phyloP scores from a whole-genome alignment of 2,329 filamentous ascomycete species.

The Pyrenophora graminea region DNA sequence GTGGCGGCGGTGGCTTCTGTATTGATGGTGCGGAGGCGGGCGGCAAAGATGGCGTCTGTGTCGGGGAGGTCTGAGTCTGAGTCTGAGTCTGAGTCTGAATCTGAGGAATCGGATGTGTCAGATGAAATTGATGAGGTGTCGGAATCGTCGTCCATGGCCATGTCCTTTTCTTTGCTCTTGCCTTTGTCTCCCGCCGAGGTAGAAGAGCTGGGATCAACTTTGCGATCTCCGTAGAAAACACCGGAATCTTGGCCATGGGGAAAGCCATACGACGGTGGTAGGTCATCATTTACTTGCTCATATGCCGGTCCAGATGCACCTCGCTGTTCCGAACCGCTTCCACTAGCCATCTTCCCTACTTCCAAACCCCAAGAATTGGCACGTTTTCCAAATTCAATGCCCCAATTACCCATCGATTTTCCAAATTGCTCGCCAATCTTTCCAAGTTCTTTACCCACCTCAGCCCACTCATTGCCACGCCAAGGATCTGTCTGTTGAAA shows the following conservation, averaged over 20 bases:
- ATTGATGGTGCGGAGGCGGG: constrained; percentile 32
- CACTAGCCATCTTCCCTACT: constrained; percentile 15
- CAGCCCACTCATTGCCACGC: constrained; percentile 11
- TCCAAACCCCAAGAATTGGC: constrained; percentile 29
- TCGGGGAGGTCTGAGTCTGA: constrained; percentile 15
- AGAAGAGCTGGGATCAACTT: neutral
- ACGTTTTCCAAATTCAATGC: constrained; percentile 34
- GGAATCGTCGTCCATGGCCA: constrained; percentile 24
- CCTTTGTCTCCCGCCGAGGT: constrained; percentile 2
- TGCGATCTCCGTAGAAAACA: constrained; percentile 13
- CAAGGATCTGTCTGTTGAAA: constrained; percentile 6
- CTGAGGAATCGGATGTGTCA: constrained; percentile 25
- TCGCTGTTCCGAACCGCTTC: constrained; percentile 2
- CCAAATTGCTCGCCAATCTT: constrained; percentile 42
- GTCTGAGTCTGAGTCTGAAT: constrained; percentile 15
- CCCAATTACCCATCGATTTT: constrained; percentile 34
- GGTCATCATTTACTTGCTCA: constrained; percentile 11
- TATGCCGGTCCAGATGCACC: neutral
- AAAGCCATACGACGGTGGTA: constrained; percentile 21
- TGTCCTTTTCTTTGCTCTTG: constrained; percentile 4
- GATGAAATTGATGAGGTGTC: constrained; percentile 31
- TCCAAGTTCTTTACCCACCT: constrained; percentile 13
- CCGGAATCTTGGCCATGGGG: constrained; percentile 28
- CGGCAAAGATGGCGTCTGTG: constrained; percentile 15
- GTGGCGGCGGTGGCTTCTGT: constrained; percentile 14